Percentiles rank a stretch among this genome's conserved stretches.
Evolutionary conservation across 176 grass and related monocot genomes (phyloP).

Genomic region (Sorghum bicolor): Sorghum_bicolor_NCBIv3 NC_012873.2:7774001-7774500

Average conservation of each 20-base stretch:
- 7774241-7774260: background rate
- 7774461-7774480: slow-evolving; percentile 11
- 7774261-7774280: background rate
- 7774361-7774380: background rate
- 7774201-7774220: background rate
- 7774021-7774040: background rate
- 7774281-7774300: slow-evolving; percentile 16
- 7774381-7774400: slow-evolving; percentile 31
- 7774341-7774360: slow-evolving; percentile 23
- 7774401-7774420: slow-evolving; percentile 17
- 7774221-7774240: background rate
- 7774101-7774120: slow-evolving; percentile 23
- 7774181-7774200: slow-evolving; percentile 20
- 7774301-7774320: background rate
- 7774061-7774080: slow-evolving; percentile 22
- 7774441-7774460: slow-evolving; percentile 23
- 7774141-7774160: background rate
- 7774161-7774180: slow-evolving; percentile 14
- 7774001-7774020: slow-evolving; percentile 4
- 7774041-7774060: slow-evolving; percentile 7
- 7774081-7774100: slow-evolving; percentile 1
- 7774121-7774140: slow-evolving; percentile 20
- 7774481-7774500: background rate
- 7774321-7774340: slow-evolving; percentile 26
- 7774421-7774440: background rate